Evolutionary conservation across 2,329 filamentous ascomycete genomes (phyloP).

Genomic region (Ascochyta rabiei): DNA sequence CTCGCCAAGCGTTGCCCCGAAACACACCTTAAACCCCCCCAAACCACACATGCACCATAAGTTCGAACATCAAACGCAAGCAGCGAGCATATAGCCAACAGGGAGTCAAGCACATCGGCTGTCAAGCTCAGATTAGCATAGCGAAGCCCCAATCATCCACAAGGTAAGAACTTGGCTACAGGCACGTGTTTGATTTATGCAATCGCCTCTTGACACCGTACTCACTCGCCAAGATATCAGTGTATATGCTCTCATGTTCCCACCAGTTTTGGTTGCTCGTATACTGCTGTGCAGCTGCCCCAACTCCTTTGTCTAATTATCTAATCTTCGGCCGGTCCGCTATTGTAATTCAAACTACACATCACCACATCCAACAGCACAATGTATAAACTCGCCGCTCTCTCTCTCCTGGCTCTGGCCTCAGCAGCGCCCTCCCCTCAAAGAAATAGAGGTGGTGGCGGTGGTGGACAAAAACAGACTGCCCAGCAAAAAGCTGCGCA

Average conservation of each 20-base stretch:
- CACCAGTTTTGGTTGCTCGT: constrained; percentile 9
- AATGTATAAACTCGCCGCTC: constrained; percentile 28
- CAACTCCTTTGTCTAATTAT: constrained; percentile 3
- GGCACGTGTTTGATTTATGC: constrained; percentile 14
- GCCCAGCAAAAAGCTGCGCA: constrained; percentile 44
- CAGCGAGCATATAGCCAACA: background rate
- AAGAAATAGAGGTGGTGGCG: constrained; percentile 22
- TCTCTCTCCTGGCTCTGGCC: constrained; percentile 29
- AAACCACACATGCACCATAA: constrained; percentile 36
- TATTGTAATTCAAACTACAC: constrained; percentile 4
- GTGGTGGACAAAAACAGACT: constrained; percentile 28
- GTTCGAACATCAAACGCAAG: constrained; percentile 33
- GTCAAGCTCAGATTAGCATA: constrained; percentile 25
- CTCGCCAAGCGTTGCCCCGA: constrained; percentile 31
- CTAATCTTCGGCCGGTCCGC: constrained; percentile 36
- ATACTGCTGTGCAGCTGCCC: constrained; percentile 9
- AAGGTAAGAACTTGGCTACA: constrained; percentile 12
- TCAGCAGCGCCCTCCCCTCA: constrained; percentile 31
- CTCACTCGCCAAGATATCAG: background rate
- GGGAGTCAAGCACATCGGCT: background rate
- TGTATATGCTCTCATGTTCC: constrained; percentile 7
- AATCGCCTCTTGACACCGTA: background rate
- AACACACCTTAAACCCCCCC: constrained; percentile 29
- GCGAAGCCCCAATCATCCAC: constrained; percentile 19
- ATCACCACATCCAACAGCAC: background rate